Evolutionary conservation across 805 yeast genomes (phyloP), one percentile per base, ranked within the genome.

Genomic region (Pichia exigua): DNA sequence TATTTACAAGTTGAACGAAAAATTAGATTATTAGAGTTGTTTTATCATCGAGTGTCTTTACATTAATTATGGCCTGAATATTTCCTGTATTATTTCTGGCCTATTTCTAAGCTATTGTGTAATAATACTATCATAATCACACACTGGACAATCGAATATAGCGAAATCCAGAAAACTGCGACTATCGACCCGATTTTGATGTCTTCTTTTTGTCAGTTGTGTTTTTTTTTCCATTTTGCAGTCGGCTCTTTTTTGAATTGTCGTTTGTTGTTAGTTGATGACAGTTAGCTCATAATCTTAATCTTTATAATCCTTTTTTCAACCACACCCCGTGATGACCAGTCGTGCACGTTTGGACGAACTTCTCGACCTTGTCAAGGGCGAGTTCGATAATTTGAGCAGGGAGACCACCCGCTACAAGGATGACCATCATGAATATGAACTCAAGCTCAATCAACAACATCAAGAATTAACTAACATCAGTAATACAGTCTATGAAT

Each of bases 381-480:
- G 83, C 65, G 99, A 92, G 73, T 91, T 91, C 60, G 92, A 88
- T 61, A 79, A 79, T 57, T 85, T 91, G 47, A 78, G 87, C 56
- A 82, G 81, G 63, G 97, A 92, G 69, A 96, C 97, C 17, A 79
- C 90, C 48, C 78, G 81, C 57, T 87, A 83, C 70, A 81, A 92
- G 62, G 81, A 87, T 67, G 96, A 90, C 67, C 92, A 90, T 72
- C 95, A 90, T 67, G 97, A 91, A 66, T 87, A 82, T 61, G 98
- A 92, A 69, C 74, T 85, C 60, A 91, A 91, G 66, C 83, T 89
- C 65, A 84, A 80, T 65, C 97, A 91, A 71, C 97, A 92, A 70
- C 83, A 89, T 52, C 86, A 84, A 49, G 99, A 94, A 69, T 83
- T 92, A 79, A 91, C 90, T 65, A 95, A 87, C 66, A 90, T 92